Conservation (phyloP, 805 yeast species). For the Metschnikowia lunata region DNA sequence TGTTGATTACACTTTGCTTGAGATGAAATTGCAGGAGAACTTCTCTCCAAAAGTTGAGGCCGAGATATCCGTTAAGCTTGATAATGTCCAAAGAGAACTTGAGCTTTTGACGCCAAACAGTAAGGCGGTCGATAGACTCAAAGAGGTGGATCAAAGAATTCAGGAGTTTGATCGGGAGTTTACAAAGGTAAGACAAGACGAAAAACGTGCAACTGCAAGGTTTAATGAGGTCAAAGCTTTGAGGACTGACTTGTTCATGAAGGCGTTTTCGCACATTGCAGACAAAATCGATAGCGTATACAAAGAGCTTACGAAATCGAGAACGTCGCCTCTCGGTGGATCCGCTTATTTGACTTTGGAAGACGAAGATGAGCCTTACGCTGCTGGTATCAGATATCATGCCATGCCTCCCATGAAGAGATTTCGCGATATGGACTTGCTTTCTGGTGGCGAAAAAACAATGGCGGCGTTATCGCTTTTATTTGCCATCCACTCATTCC, state of each 20-base stretch:
- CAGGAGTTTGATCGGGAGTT: constrained; percentile 63
- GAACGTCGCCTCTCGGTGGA: constrained; percentile 78
- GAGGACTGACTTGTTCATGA: constrained; percentile 61
- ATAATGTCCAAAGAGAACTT: constrained; percentile 37
- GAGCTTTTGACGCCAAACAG: constrained; percentile 68
- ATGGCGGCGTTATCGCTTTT: constrained; percentile 91
- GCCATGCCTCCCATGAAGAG: constrained; percentile 97
- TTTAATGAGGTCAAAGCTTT: constrained; percentile 57
- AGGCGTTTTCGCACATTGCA: constrained; percentile 75
- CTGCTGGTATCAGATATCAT: constrained; percentile 78
- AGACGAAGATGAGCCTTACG: constrained; percentile 85
- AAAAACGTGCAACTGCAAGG: constrained; percentile 47
- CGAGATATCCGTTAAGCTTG: constrained; percentile 29
- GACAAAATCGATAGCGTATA: constrained; percentile 69
- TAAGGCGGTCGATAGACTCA: constrained; percentile 72
- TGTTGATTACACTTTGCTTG: constrained; percentile 50
- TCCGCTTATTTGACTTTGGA: constrained; percentile 86
- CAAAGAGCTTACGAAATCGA: constrained; percentile 76
- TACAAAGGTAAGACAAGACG: constrained; percentile 54
- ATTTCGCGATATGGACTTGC: constrained; percentile 84
- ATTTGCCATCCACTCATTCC: constrained; percentile 85
- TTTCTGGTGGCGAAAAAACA: constrained; percentile 96
- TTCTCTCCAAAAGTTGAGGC: constrained; percentile 38
- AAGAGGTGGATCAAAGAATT: constrained; percentile 59
- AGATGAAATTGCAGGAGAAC: constrained; percentile 39